Conservation (phyloP, 2,329 filamentous ascomycete genomes). For the Colletotrichum sansevieriae region DNA sequence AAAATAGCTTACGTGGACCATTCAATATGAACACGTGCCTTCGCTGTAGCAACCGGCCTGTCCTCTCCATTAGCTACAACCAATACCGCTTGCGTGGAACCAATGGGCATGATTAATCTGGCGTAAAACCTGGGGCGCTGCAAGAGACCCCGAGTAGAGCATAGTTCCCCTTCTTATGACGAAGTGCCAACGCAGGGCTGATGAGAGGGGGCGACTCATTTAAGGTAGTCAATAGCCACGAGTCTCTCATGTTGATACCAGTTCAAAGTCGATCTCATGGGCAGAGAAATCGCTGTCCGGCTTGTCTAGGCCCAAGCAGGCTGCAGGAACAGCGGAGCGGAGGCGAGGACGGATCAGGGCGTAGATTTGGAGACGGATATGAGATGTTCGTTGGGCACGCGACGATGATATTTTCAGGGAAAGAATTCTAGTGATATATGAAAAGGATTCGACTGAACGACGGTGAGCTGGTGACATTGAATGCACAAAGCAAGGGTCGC, state of each 20-base stretch:
- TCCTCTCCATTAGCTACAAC: no score
- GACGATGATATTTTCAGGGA: background rate
- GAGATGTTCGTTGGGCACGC: background rate
- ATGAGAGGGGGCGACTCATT: background rate
- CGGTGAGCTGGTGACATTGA: no score
- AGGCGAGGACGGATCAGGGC: background rate
- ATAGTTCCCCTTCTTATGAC: background rate
- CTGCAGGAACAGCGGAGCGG: conserved; percentile 1
- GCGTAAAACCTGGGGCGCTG: background rate
- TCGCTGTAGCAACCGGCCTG: no score
- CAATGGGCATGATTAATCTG: background rate
- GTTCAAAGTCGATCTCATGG: background rate
- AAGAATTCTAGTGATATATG: background rate
- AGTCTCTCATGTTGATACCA: conserved; percentile 13
- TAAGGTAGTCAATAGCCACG: background rate
- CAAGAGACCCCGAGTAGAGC: conserved; percentile 8
- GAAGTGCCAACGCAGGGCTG: background rate
- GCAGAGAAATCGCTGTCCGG: background rate
- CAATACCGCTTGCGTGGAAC: background rate
- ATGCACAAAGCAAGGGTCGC: no score
- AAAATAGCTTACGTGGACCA: no score
- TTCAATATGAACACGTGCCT: no score
- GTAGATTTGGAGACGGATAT: background rate
- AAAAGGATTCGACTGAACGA: no score
- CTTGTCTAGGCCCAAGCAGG: background rate